Conservation (phyloP, 2,329 filamentous ascomycete species). For the Raffaelea arxii region DNA sequence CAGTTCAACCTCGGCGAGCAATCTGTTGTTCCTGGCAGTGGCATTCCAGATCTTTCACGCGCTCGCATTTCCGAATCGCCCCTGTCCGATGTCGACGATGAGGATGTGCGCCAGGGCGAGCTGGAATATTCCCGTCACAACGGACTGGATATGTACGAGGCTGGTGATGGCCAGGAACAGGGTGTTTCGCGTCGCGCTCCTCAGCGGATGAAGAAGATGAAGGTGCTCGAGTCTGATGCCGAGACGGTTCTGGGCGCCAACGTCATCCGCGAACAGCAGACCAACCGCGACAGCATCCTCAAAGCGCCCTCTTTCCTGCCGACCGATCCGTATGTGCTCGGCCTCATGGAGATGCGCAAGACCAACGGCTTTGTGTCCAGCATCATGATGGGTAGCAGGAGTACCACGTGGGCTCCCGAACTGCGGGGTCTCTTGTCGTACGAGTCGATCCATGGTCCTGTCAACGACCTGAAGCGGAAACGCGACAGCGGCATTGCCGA, state of each 20-base stretch:
- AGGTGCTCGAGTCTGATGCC: slow-evolving; percentile 70
- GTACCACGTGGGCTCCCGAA: slow-evolving; percentile 80
- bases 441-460: slow-evolving; percentile 59
- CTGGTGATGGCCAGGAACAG: slow-evolving; percentile 46
- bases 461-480: slow-evolving; percentile 84
- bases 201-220: slow-evolving; percentile 66
- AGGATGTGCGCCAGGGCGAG: slow-evolving; percentile 49
- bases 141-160: slow-evolving; percentile 52
- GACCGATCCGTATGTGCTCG: slow-evolving; percentile 75
- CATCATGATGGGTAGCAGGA: slow-evolving; percentile 72
- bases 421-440: slow-evolving; percentile 86
- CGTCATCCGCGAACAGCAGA: slow-evolving; percentile 79
- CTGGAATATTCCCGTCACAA: slow-evolving; percentile 42
- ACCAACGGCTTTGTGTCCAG: slow-evolving; percentile 82
- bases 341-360: slow-evolving; percentile 85
- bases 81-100: slow-evolving; percentile 59
- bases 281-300: slow-evolving; percentile 77
- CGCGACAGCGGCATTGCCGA: slow-evolving; percentile 80
- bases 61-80: slow-evolving; percentile 60
- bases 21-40: slow-evolving; percentile 43
- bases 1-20: slow-evolving; percentile 53
- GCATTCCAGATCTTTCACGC: slow-evolving; percentile 38
- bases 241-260: slow-evolving; percentile 67
- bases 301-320: slow-evolving; percentile 76
- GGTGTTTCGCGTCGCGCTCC: slow-evolving; percentile 57